Base-by-base conservation (phyloP, 495 filamentous ascomycete genomes). In the Filosporella fistucella region DNA sequence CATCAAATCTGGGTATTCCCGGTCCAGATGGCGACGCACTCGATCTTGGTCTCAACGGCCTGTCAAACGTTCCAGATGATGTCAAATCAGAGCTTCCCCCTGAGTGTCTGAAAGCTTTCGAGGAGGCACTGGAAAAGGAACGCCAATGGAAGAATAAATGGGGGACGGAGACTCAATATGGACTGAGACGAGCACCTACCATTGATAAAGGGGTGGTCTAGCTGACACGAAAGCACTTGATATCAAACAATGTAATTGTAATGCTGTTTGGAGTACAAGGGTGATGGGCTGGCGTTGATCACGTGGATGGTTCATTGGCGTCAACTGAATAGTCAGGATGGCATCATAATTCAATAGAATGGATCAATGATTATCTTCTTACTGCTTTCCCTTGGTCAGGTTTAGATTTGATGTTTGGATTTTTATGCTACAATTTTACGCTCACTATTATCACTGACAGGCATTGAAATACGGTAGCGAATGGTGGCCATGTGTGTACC, bases 101-200 rank as follows among this genome's bases (percentile, higher is more conserved):
- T 2, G 84, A 90, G 42, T 88, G 85, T 66, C 78, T 82, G 29
- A 63, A 70, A 24, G 82, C 85, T 0, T 86, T 94, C 32, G 60
- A 86, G 14, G 67, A 77, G 25, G 81, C 86, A 2, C 65, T 81
- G 12, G 61, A 68, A 9, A 64, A 67, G 17, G 87, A 94, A 57
- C 63, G 61, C 35, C 64, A 73, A 36, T 96, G 90, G 90, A 89
- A 88, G 65, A 64, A 61, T 13, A 74, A 64, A 22, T 93, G 87
- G 87, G 72, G 72, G 25, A 72, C 72, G 2, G 89, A 94, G 61
- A 64, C 61, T 5, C 53, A 63, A 4, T 75, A 77, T 41, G 62
- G 54, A 7, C 63, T 63, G 28, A 63, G 74, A 40, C 56, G 65
- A 37, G 58, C 62, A 25, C 74, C 72, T 5, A 64, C 71, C 29